Evolutionary conservation across 345 rosid genomes (phyloP), one percentile per base, ranked within the genome.

Genomic region (Reutealis trisperma): DNA sequence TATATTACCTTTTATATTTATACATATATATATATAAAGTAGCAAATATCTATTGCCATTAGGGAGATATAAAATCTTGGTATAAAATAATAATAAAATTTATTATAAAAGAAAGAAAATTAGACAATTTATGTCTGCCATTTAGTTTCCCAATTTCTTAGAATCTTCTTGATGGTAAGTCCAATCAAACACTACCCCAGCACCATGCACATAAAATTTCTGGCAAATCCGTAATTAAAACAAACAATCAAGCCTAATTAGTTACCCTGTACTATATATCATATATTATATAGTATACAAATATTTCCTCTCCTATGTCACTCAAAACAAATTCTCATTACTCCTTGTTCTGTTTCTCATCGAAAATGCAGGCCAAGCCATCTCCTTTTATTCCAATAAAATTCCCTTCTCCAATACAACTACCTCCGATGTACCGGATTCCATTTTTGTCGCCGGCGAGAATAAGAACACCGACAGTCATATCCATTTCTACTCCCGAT

Each of bases 401-500:
- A 70, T 84, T 89, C 70, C 80, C 85, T 3, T 81, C 88, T 14
- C 80, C 81, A 64, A 8, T 27, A 30, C 79, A 75, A 13, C 71
- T 79, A 42, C 85, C 85, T 52, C 71, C 83, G 64, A 57, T 63
- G 15, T 85, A 75, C 67, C 86, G 52, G 63, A 64, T 80, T 45
- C 80, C 82, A 22, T 34, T 75, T 45, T 77, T 81, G 18, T 34
- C 75, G 44, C 80, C 78, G 0, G 75, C 77, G 2, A 78, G 21
- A 32, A 70, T 82, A 41, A 85, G 80, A 14, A 80, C 79, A 27
- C 86, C 87, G 0, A 83, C 74, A 66, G 93, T 89, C 22, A 84
- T 87, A 75, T 85, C 94, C 49, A 90, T 89, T 71, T 72, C 92
- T 3, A 60, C 81, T 44, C 86, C 91, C 13, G 85, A 76, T 2